Evolutionary conservation across 768 basidiomycete genomes (phyloP).

Genomic region (Suillus plorans): DNA sequence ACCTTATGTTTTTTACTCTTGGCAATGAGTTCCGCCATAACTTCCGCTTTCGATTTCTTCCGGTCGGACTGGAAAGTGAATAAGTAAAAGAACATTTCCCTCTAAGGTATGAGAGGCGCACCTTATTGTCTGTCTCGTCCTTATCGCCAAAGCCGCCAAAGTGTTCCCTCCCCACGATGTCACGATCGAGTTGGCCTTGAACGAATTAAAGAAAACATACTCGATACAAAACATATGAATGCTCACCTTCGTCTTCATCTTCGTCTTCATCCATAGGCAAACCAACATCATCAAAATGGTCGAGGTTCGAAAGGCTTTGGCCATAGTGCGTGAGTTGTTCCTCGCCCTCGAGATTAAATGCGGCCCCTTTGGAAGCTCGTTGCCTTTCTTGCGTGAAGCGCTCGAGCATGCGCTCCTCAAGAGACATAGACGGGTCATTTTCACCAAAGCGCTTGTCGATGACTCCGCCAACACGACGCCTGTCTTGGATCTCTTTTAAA

Average conservation of each 20-base stretch:
- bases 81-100: slow-evolving; percentile 4
- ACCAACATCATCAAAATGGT: slow-evolving; percentile 78
- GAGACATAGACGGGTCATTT: slow-evolving; percentile 86
- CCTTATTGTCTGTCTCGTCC: slow-evolving; percentile 53
- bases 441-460: slow-evolving; percentile 96
- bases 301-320: slow-evolving; percentile 79
- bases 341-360: slow-evolving; percentile 91
- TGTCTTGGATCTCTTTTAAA: slow-evolving; percentile 83
- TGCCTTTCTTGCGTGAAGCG: slow-evolving; percentile 92
- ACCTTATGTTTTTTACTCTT: slow-evolving; percentile 98
- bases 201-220: slow-evolving; percentile 4
- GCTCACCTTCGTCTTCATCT: slow-evolving; percentile 44
- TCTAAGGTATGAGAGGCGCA: slow-evolving; percentile 27
- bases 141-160: slow-evolving; percentile 88
- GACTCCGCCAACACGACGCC: slow-evolving; percentile 82
- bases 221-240: slow-evolving; percentile 1
- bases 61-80: slow-evolving; percentile 62
- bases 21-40: slow-evolving; percentile 97
- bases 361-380: slow-evolving; percentile 66
- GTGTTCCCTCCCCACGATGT: slow-evolving; percentile 67
- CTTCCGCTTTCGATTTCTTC: slow-evolving; percentile 92
- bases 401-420: slow-evolving; percentile 96
- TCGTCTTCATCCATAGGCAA: slow-evolving; percentile 52
- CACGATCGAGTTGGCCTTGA: slow-evolving; percentile 65
- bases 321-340: slow-evolving; percentile 92